A percentile compares a stretch with the other conserved stretches of the same genome.
Evolutionary conservation across 495 filamentous ascomycete genomes (phyloP).

Genomic region (Arthonia radiata): DNA sequence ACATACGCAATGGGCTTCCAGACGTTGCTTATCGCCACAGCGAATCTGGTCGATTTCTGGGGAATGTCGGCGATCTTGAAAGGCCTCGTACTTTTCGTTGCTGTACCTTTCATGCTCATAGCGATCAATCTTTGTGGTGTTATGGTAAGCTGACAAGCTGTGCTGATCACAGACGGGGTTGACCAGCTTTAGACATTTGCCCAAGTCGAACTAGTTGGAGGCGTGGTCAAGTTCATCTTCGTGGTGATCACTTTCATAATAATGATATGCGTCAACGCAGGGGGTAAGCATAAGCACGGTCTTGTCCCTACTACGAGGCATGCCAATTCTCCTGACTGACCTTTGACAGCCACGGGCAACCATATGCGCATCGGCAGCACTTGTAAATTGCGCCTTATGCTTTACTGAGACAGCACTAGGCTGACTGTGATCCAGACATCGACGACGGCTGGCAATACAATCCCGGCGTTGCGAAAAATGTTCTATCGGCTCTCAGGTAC

Average conservation of each 20-base stretch:
- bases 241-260: constrained; percentile 10
- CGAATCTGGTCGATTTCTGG: constrained; percentile 2
- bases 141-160: constrained; percentile 6
- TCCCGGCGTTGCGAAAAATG: no score
- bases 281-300: constrained; percentile 3
- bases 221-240: constrained; percentile 15
- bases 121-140: constrained; percentile 13
- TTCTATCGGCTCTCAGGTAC: no score
- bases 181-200: constrained; percentile 10
- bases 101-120: constrained; percentile 1
- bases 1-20: constrained; percentile 1
- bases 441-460: no score
- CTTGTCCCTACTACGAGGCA: neutral
- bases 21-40: constrained; percentile 1
- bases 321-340: no score
- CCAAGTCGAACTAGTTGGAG: constrained; percentile 17
- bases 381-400: no score
- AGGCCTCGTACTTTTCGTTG: constrained; percentile 2
- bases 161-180: neutral
- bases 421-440: no score
- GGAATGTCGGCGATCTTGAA: constrained; percentile 1
- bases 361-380: no score
- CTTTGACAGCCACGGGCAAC: no score
- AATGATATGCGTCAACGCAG: constrained; percentile 13
- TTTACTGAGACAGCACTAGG: no score